Conservation (phyloP, 352 stramenopile species). For the Pythium utonaiense region DNA sequence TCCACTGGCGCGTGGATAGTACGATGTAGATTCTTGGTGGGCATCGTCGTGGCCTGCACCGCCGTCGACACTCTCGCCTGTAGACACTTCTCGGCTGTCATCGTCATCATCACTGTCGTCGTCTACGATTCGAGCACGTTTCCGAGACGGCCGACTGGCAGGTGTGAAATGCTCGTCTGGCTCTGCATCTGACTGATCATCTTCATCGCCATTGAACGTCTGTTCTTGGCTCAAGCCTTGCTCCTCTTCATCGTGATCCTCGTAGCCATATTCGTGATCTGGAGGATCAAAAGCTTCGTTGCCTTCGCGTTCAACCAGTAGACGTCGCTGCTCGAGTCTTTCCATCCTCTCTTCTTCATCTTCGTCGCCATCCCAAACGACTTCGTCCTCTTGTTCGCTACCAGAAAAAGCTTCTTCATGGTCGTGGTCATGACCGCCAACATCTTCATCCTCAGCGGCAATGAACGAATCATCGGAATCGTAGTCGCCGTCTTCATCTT, state of each 20-base stretch:
- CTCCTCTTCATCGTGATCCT: conserved; percentile 20
- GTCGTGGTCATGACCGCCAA: not conserved
- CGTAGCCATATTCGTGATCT: not conserved
- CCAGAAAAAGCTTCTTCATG: not conserved
- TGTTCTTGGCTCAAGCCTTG: conserved; percentile 9
- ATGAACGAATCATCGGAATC: not conserved
- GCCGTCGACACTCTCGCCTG: not conserved
- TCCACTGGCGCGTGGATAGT: not conserved
- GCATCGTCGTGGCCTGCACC: not conserved
- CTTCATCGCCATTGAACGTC: not conserved
- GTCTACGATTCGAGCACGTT: conserved; percentile 11
- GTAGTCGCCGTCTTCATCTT: conserved; percentile 20
- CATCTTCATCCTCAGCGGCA: not conserved
- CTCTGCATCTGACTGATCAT: conserved; percentile 13
- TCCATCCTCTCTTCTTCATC: conserved; percentile 26
- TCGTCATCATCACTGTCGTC: conserved; percentile 23
- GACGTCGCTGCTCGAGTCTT: not conserved
- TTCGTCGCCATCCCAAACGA: not conserved
- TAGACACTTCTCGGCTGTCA: not conserved
- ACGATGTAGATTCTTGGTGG: not conserved
- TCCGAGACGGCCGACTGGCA: not conserved
- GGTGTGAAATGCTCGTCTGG: conserved; percentile 17
- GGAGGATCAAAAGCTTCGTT: not conserved
- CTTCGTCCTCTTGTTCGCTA: not conserved
- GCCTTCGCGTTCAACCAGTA: not conserved